These are phyloP conservation scores for Penicillium cosmopolitanum DNA, from an alignment of 495 filamentous ascomycete species.

Conservation along the genomic window DNA sequence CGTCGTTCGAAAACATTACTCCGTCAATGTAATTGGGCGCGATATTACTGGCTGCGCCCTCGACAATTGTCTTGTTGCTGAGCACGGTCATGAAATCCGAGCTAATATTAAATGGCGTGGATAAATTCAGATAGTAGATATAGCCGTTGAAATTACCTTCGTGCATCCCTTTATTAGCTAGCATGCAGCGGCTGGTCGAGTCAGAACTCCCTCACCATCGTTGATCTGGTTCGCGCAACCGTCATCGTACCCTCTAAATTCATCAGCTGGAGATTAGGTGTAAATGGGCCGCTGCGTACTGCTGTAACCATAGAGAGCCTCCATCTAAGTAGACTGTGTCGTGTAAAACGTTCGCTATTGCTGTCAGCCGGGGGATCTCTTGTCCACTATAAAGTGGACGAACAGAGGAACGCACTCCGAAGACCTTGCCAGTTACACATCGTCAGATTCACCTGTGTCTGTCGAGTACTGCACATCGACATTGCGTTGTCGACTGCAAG, in stretches of 20 bases:
- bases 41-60: constrained; percentile 53
- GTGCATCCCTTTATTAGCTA: no score
- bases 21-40: constrained; percentile 65
- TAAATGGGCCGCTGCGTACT: constrained; percentile 22
- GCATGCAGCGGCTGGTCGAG: no score
- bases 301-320: constrained; percentile 55
- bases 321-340: constrained; percentile 74
- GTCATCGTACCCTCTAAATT: constrained; percentile 27
- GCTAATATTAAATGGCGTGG: constrained; percentile 47
- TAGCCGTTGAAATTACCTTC: constrained; percentile 54
- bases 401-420: constrained; percentile 41
- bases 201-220: constrained; percentile 34
- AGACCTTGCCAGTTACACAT: constrained; percentile 61
- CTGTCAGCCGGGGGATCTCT: neutral
- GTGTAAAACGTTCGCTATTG: constrained; percentile 59
- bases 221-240: constrained; percentile 18
- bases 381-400: neutral
- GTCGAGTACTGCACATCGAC: constrained; percentile 21
- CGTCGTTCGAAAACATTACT: constrained; percentile 66
- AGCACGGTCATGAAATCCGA: constrained; percentile 24
- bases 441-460: constrained; percentile 49
- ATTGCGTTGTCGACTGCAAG: constrained; percentile 18
- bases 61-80: constrained; percentile 42
- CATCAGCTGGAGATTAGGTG: neutral
- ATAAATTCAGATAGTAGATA: constrained; percentile 50